Conservation (phyloP, 768 basidiomycete species). For the Lactarius trivialis region DNA sequence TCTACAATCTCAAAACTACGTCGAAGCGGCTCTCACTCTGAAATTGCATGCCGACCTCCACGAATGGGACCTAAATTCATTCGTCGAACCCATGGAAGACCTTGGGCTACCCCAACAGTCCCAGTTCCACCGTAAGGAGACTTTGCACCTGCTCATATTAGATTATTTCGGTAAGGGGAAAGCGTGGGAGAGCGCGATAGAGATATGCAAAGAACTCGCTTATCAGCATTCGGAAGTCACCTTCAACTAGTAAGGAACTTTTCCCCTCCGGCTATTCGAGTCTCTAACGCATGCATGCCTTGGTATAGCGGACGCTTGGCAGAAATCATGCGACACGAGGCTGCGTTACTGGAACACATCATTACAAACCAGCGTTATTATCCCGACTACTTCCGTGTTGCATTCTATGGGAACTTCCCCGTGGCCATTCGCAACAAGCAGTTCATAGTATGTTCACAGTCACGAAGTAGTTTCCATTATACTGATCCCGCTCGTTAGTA, state of each 20-base stretch:
- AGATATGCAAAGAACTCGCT: constrained; percentile 87
- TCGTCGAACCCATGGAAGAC: constrained; percentile 84
- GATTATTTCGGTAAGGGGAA: constrained; percentile 94
- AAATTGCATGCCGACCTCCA: constrained; percentile 93
- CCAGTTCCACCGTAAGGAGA: constrained; percentile 91
- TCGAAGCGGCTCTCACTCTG: constrained; percentile 88
- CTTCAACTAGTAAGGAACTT: constrained; percentile 71
- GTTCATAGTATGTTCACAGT: constrained; percentile 59
- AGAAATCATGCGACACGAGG: constrained; percentile 82
- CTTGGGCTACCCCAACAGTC: constrained; percentile 87
- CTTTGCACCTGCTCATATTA: constrained; percentile 83
- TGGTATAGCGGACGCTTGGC: constrained; percentile 61
- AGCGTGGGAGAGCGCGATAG: constrained; percentile 94
- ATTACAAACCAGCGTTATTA: constrained; percentile 78
- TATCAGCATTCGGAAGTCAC: constrained; percentile 84
- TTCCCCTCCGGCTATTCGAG: neutral
- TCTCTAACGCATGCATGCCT: constrained; percentile 12
- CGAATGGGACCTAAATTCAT: constrained; percentile 78
- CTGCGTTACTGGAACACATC: constrained; percentile 81
- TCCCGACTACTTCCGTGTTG: constrained; percentile 89
- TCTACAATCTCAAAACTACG: constrained; percentile 81
- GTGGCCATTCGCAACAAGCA: constrained; percentile 80
- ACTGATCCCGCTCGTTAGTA: constrained; percentile 44
- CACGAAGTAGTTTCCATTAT: neutral
- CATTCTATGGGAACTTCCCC: constrained; percentile 90